A percentile compares a stretch with the other conserved stretches of the same genome.
These are phyloP conservation scores for Oxyria digyna DNA, from an alignment of 148 eudicot species.

Conservation along the genomic window DNA sequence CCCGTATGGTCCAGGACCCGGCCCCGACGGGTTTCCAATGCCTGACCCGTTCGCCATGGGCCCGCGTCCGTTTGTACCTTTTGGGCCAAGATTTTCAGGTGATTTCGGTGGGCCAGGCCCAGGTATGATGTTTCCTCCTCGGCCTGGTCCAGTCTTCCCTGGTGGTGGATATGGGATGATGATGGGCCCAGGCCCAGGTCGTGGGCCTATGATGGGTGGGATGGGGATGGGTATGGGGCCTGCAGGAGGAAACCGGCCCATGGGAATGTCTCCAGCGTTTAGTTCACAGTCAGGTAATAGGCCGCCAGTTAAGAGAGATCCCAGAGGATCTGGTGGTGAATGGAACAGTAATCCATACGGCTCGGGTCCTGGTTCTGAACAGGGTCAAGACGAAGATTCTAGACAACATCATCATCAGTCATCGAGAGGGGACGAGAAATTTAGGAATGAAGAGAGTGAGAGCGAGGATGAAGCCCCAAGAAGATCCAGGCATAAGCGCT, in stretches of 20 bases:
- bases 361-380: constrained; percentile 27
- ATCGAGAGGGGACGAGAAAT: constrained; percentile 34
- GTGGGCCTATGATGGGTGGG: constrained; percentile 74
- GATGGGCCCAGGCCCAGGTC: constrained; percentile 59
- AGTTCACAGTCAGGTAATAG: constrained; percentile 40
- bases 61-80: constrained; percentile 80
- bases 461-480: constrained; percentile 98
- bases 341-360: constrained; percentile 36
- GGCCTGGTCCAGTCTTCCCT: constrained; percentile 39
- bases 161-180: constrained; percentile 82
- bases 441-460: constrained; percentile 72
- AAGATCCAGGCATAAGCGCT: constrained; percentile 87
- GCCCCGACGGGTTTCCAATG: constrained; percentile 57
- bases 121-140: constrained; percentile 75
- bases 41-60: constrained; percentile 66
- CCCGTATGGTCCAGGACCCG: constrained; percentile 41
- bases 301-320: constrained; percentile 41
- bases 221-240: constrained; percentile 37
- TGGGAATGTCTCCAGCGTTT: constrained; percentile 39
- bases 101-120: constrained; percentile 55
- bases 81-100: constrained; percentile 62
- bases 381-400: constrained; percentile 29
- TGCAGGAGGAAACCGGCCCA: constrained; percentile 40
- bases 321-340: constrained; percentile 28
- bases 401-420: constrained; percentile 29